Evolutionary conservation across 441 rosid genomes (phyloP).

Genomic region (Aquilaria agallochum): DNA sequence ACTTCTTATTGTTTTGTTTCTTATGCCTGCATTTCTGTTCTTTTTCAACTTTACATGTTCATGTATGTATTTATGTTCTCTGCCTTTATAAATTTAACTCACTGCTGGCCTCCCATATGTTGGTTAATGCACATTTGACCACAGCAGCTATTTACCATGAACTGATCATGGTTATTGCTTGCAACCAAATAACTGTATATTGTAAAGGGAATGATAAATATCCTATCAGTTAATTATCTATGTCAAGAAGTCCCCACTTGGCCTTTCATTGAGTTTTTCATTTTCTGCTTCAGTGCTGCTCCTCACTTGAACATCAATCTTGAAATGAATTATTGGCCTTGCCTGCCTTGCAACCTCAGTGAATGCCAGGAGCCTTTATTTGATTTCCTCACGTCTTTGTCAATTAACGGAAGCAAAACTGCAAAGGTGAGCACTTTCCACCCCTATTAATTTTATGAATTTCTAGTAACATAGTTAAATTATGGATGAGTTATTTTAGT

Average conservation of each 20-base stretch:
- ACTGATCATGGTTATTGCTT: too few relatives aligned
- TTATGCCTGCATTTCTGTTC: background rate
- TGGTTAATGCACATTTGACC: too few relatives aligned
- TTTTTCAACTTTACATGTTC: background rate
- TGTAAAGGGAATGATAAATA: conserved; percentile 23
- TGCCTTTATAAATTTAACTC: too few relatives aligned
- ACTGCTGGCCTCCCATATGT: too few relatives aligned
- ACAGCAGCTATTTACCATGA: too few relatives aligned
- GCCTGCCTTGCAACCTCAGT: conserved; percentile 70
- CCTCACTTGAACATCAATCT: conserved; percentile 92
- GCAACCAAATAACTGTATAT: too few relatives aligned
- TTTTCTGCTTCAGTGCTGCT: conserved; percentile 50
- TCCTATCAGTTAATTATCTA: background rate
- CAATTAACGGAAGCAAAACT: conserved; percentile 79
- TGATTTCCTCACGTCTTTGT: conserved; percentile 61
- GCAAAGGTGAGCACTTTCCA: conserved; percentile 46
- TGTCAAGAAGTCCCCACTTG: background rate
- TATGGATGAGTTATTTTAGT: too few relatives aligned
- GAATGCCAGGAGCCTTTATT: conserved; percentile 91
- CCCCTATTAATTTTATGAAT: background rate
- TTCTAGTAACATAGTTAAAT: too few relatives aligned
- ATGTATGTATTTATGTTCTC: background rate
- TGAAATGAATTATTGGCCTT: conserved; percentile 97
- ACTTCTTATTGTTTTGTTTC: background rate
- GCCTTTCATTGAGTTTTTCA: conserved; percentile 5